Evolutionary conservation across 306 rosid genomes (phyloP), one percentile per base, ranked within the genome.

Genomic region (Vigna reflexopilosa): DNA sequence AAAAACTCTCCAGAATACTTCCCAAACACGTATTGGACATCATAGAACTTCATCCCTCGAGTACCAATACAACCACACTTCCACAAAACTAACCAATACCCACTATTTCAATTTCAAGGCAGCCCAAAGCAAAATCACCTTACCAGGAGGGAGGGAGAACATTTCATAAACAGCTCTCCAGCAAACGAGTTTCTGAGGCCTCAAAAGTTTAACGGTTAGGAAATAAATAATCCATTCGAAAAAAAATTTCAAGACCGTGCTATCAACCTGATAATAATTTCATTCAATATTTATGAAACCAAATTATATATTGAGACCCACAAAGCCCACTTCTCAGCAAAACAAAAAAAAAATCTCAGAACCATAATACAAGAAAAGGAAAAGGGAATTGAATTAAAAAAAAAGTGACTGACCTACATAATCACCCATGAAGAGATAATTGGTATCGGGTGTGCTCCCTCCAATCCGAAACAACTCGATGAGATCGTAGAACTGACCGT

Each of bases 391-490:
- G 58, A 48, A 50, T 36, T 36, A 1, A 6, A 26, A 30, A 26
- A 75, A 57, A 52, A 69, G 54, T 44, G 26, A 79, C 97, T 79
- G 49, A 90, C 98, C 98, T 56, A 94, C 97, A 80, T 94, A 94
- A 80, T 94, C 98, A 64, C 98, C 98, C 98, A 94, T 94, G 71
- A 94, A 94, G 75, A 92, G 97, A 84, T 94, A 94, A 87, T 94
- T 94, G 84, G 98, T 94, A 66, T 94, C 91, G 7, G 98, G 98
- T 9, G 97, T 93, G 79, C 80, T 85, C 15, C 98, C 97, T 47
- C 98, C 98, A 68, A 94, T 94, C 83, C 95, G 90, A 79, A 92
- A 94, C 65, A 94, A 85, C 87, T 94, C 98, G 72, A 94, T 80
- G 77, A 94, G 98, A 86, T 94, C 98, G 76, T 94, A 94, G 87